A percentile compares a stretch with the other conserved stretches of the same genome.
Evolutionary conservation across 768 basidiomycete genomes (phyloP).

Genomic region (Gymnopilus dilepis): DNA sequence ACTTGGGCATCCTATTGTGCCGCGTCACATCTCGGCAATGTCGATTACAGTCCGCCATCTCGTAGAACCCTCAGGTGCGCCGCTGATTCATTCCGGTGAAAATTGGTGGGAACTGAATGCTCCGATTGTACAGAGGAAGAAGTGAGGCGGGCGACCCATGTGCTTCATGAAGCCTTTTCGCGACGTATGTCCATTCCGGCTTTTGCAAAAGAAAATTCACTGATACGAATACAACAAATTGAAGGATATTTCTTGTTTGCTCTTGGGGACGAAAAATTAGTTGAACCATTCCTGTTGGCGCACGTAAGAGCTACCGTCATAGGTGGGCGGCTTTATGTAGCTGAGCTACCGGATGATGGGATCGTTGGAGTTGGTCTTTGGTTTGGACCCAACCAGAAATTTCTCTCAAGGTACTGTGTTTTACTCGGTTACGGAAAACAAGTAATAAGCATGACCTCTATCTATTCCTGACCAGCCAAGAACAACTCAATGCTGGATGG

Average conservation of each 20-base stretch:
- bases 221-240: background rate
- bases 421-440: background rate
- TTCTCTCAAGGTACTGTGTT: background rate
- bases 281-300: conserved; percentile 6
- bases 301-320: conserved; percentile 5
- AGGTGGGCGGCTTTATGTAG: background rate
- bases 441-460: background rate
- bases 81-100: no score
- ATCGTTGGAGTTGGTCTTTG: conserved; percentile 7
- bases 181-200: background rate
- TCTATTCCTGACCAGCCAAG: background rate
- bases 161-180: background rate
- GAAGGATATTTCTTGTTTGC: background rate
- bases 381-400: conserved; percentile 9
- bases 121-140: background rate
- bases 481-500: conserved; percentile 1
- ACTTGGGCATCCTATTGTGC: background rate
- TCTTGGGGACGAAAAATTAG: background rate
- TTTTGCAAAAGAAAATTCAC: background rate
- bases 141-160: background rate
- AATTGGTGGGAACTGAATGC: no score
- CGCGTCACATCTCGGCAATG: background rate
- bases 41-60: background rate
- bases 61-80: background rate
- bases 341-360: background rate